Evolutionary conservation across 2,329 filamentous ascomycete genomes (phyloP).

Genomic region (Pyrenophora graminea): DNA sequence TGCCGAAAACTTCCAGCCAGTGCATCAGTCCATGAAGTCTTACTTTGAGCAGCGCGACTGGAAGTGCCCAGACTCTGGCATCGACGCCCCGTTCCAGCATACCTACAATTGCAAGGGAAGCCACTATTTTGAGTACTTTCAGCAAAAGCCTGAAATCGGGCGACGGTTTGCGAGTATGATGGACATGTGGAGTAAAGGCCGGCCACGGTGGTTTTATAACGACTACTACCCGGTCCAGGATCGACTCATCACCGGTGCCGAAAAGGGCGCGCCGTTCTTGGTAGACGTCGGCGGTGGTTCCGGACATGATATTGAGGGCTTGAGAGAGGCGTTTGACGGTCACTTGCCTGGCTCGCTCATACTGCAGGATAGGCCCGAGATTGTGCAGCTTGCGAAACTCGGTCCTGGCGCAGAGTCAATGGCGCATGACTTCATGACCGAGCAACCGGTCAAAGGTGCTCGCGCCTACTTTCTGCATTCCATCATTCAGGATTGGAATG

Average conservation of each 20-base stretch:
- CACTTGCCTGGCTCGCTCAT: conserved; percentile 25
- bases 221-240: conserved; percentile 33
- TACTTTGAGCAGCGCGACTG: conserved; percentile 25
- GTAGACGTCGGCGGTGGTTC: conserved; percentile 33
- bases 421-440: conserved; percentile 43
- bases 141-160: conserved; percentile 27
- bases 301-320: conserved; percentile 30
- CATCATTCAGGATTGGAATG: conserved; percentile 39
- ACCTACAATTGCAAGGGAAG: conserved; percentile 25
- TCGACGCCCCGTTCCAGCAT: conserved; percentile 31
- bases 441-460: conserved; percentile 41
- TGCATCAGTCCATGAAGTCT: conserved; percentile 20
- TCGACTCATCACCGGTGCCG: conserved; percentile 24
- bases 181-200: conserved; percentile 31
- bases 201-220: conserved; percentile 27
- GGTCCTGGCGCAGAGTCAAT: conserved; percentile 33
- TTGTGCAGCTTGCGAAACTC: conserved; percentile 25
- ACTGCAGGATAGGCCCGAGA: conserved; percentile 30
- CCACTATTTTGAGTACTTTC: conserved; percentile 31
- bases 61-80: conserved; percentile 18
- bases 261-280: conserved; percentile 18
- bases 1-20: conserved; percentile 26
- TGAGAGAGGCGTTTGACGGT: conserved; percentile 20
- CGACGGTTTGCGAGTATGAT: conserved; percentile 35
- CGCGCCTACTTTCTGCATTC: conserved; percentile 35